These are phyloP conservation scores for Ophiosphaerella korrae DNA, from an alignment of 2,329 filamentous ascomycete species.

Conservation along the genomic window DNA sequence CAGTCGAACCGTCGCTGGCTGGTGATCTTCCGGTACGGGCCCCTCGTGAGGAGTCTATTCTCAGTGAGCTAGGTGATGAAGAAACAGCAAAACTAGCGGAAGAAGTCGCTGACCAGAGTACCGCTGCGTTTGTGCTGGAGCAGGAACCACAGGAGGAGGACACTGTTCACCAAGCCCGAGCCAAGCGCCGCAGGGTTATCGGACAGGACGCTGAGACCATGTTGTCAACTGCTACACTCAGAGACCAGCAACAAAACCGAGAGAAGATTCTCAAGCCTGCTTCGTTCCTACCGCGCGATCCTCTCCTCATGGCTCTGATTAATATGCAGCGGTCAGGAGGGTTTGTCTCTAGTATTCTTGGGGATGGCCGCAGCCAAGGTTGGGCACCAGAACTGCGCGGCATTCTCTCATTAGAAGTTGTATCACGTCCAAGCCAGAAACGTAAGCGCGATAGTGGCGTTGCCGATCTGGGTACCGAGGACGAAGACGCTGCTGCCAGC, in stretches of 20 bases:
- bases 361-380: slow-evolving; percentile 74
- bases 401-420: slow-evolving; percentile 85
- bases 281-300: slow-evolving; percentile 84
- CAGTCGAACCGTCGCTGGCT: slow-evolving; percentile 33
- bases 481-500: slow-evolving; percentile 57
- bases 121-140: slow-evolving; percentile 45
- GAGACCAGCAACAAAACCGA: slow-evolving; percentile 82
- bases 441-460: slow-evolving; percentile 90
- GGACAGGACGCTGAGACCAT: slow-evolving; percentile 81
- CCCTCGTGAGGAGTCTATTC: slow-evolving; percentile 57
- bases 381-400: slow-evolving; percentile 94
- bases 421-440: slow-evolving; percentile 81
- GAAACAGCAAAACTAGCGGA: slow-evolving; percentile 68
- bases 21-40: slow-evolving; percentile 55
- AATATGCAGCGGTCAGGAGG: slow-evolving; percentile 90
- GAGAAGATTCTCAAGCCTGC: slow-evolving; percentile 84
- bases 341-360: slow-evolving; percentile 86
- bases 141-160: slow-evolving; percentile 63
- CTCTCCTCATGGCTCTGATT: slow-evolving; percentile 83
- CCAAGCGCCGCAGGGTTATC: slow-evolving; percentile 80
- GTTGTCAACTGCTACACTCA: slow-evolving; percentile 72
- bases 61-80: slow-evolving; percentile 59
- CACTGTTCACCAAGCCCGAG: slow-evolving; percentile 68
- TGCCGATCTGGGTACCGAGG: slow-evolving; percentile 75
- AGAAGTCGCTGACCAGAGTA: slow-evolving; percentile 53